Evolutionary conservation across 768 basidiomycete species (phyloP).

Genomic region (Serpula lacrymans): DNA sequence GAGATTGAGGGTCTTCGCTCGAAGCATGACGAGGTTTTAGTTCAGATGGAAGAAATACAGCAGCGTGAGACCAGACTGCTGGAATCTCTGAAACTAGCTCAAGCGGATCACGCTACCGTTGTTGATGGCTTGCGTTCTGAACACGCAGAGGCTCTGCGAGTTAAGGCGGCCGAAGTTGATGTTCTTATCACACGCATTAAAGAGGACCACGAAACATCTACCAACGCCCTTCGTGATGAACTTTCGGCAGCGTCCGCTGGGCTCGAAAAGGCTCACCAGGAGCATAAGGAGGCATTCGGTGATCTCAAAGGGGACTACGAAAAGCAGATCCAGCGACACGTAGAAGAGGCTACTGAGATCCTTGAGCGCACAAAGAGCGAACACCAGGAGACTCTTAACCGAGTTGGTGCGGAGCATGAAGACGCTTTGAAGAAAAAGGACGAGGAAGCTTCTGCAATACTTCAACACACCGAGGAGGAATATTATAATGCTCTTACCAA

Average conservation of each 20-base stretch:
- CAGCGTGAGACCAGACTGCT: slow-evolving; percentile 55
- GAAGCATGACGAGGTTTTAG: slow-evolving; percentile 53
- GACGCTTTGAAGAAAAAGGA: slow-evolving; percentile 59
- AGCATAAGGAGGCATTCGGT: slow-evolving; percentile 60
- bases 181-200: slow-evolving; percentile 43
- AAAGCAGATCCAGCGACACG: slow-evolving; percentile 48
- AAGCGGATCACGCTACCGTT: slow-evolving; percentile 45
- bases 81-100: slow-evolving; percentile 45
- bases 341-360: slow-evolving; percentile 50
- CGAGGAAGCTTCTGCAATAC: slow-evolving; percentile 49
- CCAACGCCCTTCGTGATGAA: slow-evolving; percentile 40
- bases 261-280: slow-evolving; percentile 47
- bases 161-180: slow-evolving; percentile 41
- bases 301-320: slow-evolving; percentile 54
- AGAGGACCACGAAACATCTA: slow-evolving; percentile 42
- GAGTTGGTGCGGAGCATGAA: slow-evolving; percentile 50
- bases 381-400: slow-evolving; percentile 50
- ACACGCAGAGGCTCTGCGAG: slow-evolving; percentile 42
- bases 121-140: slow-evolving; percentile 44
- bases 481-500: slow-evolving; percentile 80
- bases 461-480: slow-evolving; percentile 73
- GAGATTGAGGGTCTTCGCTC: slow-evolving; percentile 75
- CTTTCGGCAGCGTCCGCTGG: slow-evolving; percentile 38
- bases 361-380: slow-evolving; percentile 49
- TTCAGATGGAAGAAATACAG: slow-evolving; percentile 51